Conservation (phyloP, 352 stramenopile species). For the Globisporangium iwayamae region DNA sequence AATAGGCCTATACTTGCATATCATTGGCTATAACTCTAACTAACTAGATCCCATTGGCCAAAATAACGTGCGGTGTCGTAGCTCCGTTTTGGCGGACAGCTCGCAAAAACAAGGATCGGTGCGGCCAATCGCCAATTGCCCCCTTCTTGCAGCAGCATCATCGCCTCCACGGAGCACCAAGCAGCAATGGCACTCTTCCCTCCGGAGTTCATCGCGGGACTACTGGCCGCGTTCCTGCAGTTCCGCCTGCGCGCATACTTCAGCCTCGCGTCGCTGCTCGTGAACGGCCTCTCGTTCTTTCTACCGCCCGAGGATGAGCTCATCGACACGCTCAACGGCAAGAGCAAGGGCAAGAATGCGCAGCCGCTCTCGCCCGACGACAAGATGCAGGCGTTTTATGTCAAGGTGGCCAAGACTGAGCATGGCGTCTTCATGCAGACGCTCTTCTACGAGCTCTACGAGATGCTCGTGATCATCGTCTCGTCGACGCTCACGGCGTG, state of each 20-base stretch:
- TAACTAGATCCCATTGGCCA: neutral
- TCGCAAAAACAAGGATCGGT: neutral
- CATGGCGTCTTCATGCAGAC: slow-evolving; percentile 62
- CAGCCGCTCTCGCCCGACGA: slow-evolving; percentile 47
- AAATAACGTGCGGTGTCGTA: slow-evolving; percentile 4
- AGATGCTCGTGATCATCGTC: slow-evolving; percentile 73
- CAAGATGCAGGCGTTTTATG: slow-evolving; percentile 71
- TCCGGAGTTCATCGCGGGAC: slow-evolving; percentile 65
- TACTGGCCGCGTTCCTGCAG: slow-evolving; percentile 68
- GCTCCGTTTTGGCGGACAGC: neutral
- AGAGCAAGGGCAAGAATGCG: slow-evolving; percentile 18
- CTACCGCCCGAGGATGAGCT: slow-evolving; percentile 71
- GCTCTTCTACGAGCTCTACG: slow-evolving; percentile 81
- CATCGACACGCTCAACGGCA: slow-evolving; percentile 64
- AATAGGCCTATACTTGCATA: neutral
- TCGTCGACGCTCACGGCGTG: slow-evolving; percentile 51
- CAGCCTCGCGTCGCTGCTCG: slow-evolving; percentile 49
- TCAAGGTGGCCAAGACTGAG: slow-evolving; percentile 67
- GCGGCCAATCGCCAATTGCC: slow-evolving; percentile 1
- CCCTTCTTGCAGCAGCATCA: neutral
- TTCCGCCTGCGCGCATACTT: slow-evolving; percentile 60
- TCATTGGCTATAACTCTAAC: neutral
- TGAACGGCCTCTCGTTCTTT: slow-evolving; percentile 73
- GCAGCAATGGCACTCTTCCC: slow-evolving; percentile 62
- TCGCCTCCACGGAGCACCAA: neutral